Percentiles rank a stretch among this genome's conserved stretches.
These are phyloP conservation scores for Trichoderma gamsii DNA, from an alignment of 495 filamentous ascomycete genomes.

Conservation along the genomic window DNA sequence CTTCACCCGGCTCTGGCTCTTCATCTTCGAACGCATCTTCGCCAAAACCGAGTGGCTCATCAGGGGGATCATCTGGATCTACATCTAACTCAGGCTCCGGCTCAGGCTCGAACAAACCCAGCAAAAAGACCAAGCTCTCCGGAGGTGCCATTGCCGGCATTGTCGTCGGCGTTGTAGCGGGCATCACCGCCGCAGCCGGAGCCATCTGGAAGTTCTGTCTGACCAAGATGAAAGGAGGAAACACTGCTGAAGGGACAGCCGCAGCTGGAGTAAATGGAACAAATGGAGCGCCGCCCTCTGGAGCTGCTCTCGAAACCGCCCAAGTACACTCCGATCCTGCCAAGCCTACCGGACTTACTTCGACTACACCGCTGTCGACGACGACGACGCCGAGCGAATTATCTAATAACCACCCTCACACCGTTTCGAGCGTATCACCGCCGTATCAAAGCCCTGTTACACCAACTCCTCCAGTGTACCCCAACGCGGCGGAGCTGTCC, in stretches of 20 bases:
- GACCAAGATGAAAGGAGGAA: background rate
- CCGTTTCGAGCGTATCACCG: background rate
- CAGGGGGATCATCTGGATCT: background rate
- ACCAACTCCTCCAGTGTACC: background rate
- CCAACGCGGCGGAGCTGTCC: background rate
- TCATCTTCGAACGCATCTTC: background rate
- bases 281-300: background rate
- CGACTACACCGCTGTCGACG: background rate
- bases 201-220: background rate
- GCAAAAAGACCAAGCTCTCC: background rate
- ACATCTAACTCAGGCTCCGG: background rate
- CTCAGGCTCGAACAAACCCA: background rate
- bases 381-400: background rate
- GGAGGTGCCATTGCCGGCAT: conserved; percentile 2
- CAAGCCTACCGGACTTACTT: background rate
- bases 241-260: background rate
- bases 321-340: background rate
- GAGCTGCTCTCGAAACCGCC: background rate
- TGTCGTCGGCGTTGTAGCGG: background rate
- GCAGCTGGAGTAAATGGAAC: background rate
- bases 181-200: background rate
- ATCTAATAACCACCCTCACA: background rate
- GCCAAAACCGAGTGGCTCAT: background rate
- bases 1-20: background rate
- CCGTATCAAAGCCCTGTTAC: background rate